These are phyloP conservation scores for Anaeramoeba ignava DNA, from an alignment of 78 protist genomes.

Conservation along the genomic window DNA sequence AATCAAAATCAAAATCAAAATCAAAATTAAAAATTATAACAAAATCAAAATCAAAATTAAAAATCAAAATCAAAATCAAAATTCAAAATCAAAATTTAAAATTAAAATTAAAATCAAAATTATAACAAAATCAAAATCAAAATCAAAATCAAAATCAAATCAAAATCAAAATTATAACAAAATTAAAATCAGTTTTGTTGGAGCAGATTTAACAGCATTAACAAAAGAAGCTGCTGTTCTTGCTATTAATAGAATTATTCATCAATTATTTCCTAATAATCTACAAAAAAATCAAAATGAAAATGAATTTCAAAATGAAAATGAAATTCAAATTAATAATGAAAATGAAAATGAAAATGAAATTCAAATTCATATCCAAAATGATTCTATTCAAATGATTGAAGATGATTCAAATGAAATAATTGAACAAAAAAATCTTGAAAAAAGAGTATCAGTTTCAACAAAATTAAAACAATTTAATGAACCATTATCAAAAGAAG, in stretches of 20 bases:
- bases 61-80: background rate
- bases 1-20: background rate
- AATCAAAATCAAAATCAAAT: background rate
- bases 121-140: background rate
- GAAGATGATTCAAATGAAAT: background rate
- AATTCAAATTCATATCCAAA: background rate
- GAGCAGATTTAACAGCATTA: background rate
- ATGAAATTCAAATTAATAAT: background rate
- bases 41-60: background rate
- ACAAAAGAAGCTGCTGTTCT: background rate
- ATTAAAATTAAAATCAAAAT: background rate
- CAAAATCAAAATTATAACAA: background rate
- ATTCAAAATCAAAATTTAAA: background rate
- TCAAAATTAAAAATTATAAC: background rate
- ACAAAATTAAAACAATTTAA: background rate
- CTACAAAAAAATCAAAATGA: background rate
- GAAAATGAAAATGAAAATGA: background rate
- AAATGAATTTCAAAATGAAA: background rate
- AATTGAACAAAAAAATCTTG: background rate
- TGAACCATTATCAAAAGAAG: background rate
- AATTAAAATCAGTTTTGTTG: background rate
- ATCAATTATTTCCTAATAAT: background rate
- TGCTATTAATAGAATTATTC: background rate
- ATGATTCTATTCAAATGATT: background rate
- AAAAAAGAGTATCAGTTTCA: background rate